phyloP scores from a whole-genome alignment of 371 early-diverging fungal genomes.

The Mortierella sp. region DNA sequence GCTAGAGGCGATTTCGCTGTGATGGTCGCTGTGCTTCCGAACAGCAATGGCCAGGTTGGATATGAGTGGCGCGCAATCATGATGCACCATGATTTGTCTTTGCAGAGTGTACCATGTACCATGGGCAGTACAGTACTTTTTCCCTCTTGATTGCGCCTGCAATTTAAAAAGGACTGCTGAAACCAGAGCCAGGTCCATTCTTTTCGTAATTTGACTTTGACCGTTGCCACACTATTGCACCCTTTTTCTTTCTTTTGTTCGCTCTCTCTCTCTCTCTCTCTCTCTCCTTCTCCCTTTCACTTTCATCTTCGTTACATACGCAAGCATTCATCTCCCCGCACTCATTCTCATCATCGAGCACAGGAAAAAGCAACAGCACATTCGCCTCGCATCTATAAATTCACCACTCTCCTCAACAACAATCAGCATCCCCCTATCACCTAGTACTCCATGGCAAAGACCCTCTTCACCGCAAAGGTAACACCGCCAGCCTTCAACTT shows the following conservation, averaged over 20 bases:
- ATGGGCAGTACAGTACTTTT: too few species aligned
- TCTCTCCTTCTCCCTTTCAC: not conserved
- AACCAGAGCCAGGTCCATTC: not conserved
- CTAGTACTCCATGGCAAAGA: conserved; percentile 37
- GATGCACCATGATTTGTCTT: too few species aligned
- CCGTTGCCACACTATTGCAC: not conserved
- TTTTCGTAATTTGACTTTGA: not conserved
- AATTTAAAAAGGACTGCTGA: not conserved
- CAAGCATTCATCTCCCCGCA: not conserved
- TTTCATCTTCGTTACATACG: not conserved
- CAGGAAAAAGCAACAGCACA: not conserved
- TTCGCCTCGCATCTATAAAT: not conserved
- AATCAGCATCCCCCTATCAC: not conserved
- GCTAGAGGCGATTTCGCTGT: too few species aligned
- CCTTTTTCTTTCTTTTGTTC: too few species aligned
- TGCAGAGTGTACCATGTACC: too few species aligned
- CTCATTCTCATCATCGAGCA: conserved; percentile 9
- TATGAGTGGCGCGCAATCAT: too few species aligned
- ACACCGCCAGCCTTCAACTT: not conserved
- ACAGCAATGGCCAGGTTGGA: too few species aligned
- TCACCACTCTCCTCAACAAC: not conserved
- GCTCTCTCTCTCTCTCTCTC: not conserved
- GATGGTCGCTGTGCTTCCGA: too few species aligned
- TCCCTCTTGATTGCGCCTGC: too few species aligned
- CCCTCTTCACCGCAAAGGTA: conserved; percentile 57